Base-by-base conservation (phyloP, 148 eudicot species). In the Salicornia ramosissima region DNA sequence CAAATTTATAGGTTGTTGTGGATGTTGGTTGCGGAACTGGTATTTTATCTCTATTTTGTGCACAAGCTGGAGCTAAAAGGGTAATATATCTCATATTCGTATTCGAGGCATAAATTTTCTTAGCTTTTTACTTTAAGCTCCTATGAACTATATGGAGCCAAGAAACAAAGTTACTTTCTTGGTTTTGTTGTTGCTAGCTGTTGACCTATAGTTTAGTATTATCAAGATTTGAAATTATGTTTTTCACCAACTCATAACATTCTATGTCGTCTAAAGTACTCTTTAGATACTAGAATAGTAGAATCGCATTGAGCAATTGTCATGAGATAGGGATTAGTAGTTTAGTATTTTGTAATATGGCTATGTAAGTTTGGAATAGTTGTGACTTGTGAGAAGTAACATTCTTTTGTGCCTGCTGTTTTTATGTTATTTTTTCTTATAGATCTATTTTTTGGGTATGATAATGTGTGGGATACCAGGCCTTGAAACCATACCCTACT, bases 11-110 rank as follows among this genome's bases (percentile, higher is more conserved):
- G 99, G 99, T 94, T 62, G 93, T 94, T 43, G 88, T 94, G 72
- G 99, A 94, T 83, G 97, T 94, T 75, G 99, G 99, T 30, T 94
- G 99, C 71, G 99, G 99, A 52, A 87, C 99, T 4, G 99, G 99
- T 65, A 94, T 94, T 74, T 93, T 94, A 56, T 90, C 99, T 52
- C 87, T 94, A 71, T 94, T 94, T 80, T 94, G 99, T 83, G 99
- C 99, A 60, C 99, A 86, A 78, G 99, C 96, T 59, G 99, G 99
- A 70, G 99, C 99, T 25, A 91, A 78, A 78, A 78, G 88, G 77
- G 99, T 94, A 86, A 50, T 16, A 4, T 29, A 36, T 51, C 22
- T 63, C 22, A 13, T n/a, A n/a, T 36, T 62, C 19, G 11, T 62
- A 39, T 40, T 22, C 4, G 3, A 2, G 3, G 39, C 33, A 1